phyloP scores from a whole-genome alignment of 768 basidiomycete species.

The Amanita polypyramis region DNA sequence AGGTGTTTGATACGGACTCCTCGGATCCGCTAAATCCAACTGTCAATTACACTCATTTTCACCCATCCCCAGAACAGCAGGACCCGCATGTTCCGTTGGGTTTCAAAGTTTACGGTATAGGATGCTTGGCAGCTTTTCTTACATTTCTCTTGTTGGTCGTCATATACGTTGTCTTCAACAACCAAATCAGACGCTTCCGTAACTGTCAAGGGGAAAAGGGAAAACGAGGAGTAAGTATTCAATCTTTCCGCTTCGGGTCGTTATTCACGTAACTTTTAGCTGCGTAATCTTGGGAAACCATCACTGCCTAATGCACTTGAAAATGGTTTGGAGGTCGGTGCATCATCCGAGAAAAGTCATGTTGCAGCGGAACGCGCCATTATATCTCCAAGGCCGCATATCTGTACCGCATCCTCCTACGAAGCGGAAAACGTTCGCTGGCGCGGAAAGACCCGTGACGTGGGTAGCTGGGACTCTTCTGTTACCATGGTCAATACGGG shows the following conservation, averaged over 20 bases:
- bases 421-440: conserved; percentile 1
- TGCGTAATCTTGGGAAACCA: neutral
- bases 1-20: neutral
- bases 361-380: neutral
- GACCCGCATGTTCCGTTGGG: conserved; percentile 3
- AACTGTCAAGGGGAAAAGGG: neutral
- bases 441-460: neutral
- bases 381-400: neutral
- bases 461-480: conserved; percentile 3
- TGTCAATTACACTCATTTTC: conserved; percentile 7
- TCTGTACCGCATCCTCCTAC: neutral
- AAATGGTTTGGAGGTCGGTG: neutral
- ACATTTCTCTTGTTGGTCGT: neutral
- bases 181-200: neutral
- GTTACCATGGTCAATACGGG: neutral
- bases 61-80: conserved; percentile 3
- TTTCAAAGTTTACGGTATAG: conserved; percentile 6
- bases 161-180: neutral
- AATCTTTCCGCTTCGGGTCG: neutral
- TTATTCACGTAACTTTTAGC: neutral
- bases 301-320: neutral
- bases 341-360: neutral
- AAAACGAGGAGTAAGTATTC: neutral
- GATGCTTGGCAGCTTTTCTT: conserved; percentile 1
- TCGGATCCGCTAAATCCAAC: conserved; percentile 7